A percentile compares a stretch with the other conserved stretches of the same genome.
These are phyloP conservation scores for Chrysoporthe puriensis DNA, from an alignment of 2,329 filamentous ascomycete species.

Conservation along the genomic window DNA sequence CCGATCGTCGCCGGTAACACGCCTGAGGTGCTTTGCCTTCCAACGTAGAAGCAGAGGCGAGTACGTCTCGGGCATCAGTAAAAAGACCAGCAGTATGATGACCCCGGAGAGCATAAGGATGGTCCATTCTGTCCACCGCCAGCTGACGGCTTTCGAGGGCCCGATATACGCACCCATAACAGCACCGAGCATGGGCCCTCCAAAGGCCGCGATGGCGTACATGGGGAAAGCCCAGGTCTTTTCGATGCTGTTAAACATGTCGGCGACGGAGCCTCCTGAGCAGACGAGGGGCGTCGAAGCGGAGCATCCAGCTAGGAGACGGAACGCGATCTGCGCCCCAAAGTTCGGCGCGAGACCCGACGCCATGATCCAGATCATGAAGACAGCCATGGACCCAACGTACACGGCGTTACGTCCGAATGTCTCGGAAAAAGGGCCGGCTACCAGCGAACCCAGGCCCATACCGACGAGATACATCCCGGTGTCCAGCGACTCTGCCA, in stretches of 20 bases:
- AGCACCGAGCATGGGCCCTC: slow-evolving; percentile 46
- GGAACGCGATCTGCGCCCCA: slow-evolving; percentile 47
- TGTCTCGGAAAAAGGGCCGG: slow-evolving; percentile 45
- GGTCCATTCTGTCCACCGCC: slow-evolving; percentile 69
- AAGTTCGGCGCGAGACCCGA: slow-evolving; percentile 48
- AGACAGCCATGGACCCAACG: slow-evolving; percentile 43
- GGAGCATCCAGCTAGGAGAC: slow-evolving; percentile 51
- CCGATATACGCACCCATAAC: slow-evolving; percentile 66
- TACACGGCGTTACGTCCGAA: slow-evolving; percentile 47
- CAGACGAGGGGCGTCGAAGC: slow-evolving; percentile 49
- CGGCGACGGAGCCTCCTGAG: slow-evolving; percentile 47
- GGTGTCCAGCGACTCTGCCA: slow-evolving; percentile 54
- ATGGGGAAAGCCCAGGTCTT: slow-evolving; percentile 46
- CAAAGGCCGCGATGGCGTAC: slow-evolving; percentile 49
- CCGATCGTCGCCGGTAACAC: slow-evolving; percentile 63
- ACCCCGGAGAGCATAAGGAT: slow-evolving; percentile 65
- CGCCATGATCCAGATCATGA: slow-evolving; percentile 50
- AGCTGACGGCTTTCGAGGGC: slow-evolving; percentile 54
- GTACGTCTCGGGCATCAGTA: slow-evolving; percentile 71
- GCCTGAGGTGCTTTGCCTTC: slow-evolving; percentile 62
- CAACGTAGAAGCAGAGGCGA: slow-evolving; percentile 57
- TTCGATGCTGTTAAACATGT: slow-evolving; percentile 42
- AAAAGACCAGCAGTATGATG: slow-evolving; percentile 57
- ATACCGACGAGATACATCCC: slow-evolving; percentile 43
- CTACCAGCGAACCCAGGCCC: slow-evolving; percentile 41